Base-by-base conservation (phyloP, 192 early-diverging fungal genomes). In the Rhizophagus sp. region DNA sequence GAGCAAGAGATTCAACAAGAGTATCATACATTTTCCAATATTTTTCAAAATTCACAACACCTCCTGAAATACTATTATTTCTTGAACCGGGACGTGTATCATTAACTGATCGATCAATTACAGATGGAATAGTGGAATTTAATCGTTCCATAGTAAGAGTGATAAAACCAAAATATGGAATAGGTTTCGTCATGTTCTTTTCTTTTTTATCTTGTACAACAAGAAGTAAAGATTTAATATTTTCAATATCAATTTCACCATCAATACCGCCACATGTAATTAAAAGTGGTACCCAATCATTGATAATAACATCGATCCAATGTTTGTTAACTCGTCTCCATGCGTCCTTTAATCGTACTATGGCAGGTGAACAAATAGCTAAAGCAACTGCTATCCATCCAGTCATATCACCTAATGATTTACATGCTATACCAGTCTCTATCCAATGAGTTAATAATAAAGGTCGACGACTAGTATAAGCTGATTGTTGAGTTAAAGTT, bases 361-460 rank as follows among this genome's bases (percentile, higher is more conserved):
- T 85, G 15, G 88, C 91, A 34, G 91, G 88, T 44, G 90, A 90
- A 27, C 91, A 92, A 0, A 94, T 77, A 6, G 89, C 91, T 79
- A 89, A 90, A 4, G 92, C 93, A 68, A 94, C 86, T 0, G 91
- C 88, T 2, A 87, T 82, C 88, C 91, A 94, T 25, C 90, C 86
- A 22, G 88, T 84, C 69, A 92, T 88, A 62, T 94, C 93, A 50
- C 91, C 89, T 30, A 93, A 81, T 6, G 47, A 33, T 1, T 89
- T 82, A 64, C 88, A 85, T 70, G 81, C 84, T 25, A 88, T 83
- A 24, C 91, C 93, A 24, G 91, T 88, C 19, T 83, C 82, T 71
- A 94, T 91, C 93, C 93, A 94, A 72, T 93, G 92, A 73, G 84
- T 86, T 25, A 94, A 80, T 39, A 94, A 75, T 80, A 85, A 67